Percentiles rank a stretch among this genome's conserved stretches.
Evolutionary conservation across 352 stramenopile species (phyloP).

Genomic region (Phytophthora niederhauseri): DNA sequence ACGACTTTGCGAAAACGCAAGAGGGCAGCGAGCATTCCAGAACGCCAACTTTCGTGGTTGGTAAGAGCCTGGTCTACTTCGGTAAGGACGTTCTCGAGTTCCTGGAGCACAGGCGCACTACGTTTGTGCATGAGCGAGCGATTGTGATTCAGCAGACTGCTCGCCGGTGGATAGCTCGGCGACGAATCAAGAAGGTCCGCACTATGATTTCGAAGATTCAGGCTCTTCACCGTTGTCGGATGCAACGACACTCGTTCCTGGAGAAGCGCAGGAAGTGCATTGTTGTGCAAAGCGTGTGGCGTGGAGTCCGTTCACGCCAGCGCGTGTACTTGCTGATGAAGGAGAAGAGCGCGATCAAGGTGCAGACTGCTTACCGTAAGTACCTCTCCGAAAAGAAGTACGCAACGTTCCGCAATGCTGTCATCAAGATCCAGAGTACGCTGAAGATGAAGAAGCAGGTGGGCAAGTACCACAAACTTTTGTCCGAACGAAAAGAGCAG

Average conservation of each 20-base stretch:
- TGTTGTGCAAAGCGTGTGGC: slow-evolving; percentile 77
- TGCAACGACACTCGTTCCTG: slow-evolving; percentile 52
- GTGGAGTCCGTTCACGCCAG: slow-evolving; percentile 67
- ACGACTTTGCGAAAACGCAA: slow-evolving; percentile 48
- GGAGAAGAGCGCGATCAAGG: slow-evolving; percentile 59
- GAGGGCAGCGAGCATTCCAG: slow-evolving; percentile 39
- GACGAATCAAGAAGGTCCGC: slow-evolving; percentile 55
- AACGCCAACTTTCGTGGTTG: slow-evolving; percentile 71
- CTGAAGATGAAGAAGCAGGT: slow-evolving; percentile 84
- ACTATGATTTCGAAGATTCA: slow-evolving; percentile 66
- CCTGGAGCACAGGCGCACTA: slow-evolving; percentile 80
- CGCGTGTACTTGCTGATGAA: slow-evolving; percentile 58
- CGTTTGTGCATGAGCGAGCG: slow-evolving; percentile 74
- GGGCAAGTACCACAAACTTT: slow-evolving; percentile 65
- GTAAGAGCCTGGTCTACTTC: slow-evolving; percentile 95
- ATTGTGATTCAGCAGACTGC: slow-evolving; percentile 64
- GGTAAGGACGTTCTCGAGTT: slow-evolving; percentile 92
- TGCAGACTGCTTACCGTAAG: slow-evolving; percentile 66
- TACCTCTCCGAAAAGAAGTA: slow-evolving; percentile 57
- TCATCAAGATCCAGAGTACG: slow-evolving; percentile 73
- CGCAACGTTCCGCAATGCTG: slow-evolving; percentile 60
- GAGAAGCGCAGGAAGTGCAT: slow-evolving; percentile 47
- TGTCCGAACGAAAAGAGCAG: slow-evolving; percentile 71
- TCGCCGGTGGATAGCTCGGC: slow-evolving; percentile 58
- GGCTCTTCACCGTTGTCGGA: slow-evolving; percentile 55